Evolutionary conservation across 805 yeast species (phyloP).

Genomic region (Brettanomyces naardenensis): DNA sequence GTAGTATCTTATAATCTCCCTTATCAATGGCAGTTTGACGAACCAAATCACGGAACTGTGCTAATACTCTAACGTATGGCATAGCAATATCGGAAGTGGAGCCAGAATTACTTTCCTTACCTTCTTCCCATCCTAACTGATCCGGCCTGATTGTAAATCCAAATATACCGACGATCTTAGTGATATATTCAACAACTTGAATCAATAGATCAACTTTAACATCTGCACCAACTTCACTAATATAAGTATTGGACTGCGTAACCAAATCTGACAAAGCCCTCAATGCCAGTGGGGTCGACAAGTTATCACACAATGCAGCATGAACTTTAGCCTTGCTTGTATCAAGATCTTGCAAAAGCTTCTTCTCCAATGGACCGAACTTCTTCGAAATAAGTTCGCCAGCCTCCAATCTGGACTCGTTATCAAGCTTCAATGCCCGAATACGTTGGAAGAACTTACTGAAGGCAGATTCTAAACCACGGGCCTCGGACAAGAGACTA

Average conservation of each 20-base stretch:
- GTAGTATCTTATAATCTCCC: conserved; percentile 42
- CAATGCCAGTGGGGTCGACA: conserved; percentile 71
- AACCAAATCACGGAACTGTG: conserved; percentile 76
- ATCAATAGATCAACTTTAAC: conserved; percentile 58
- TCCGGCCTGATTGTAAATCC: conserved; percentile 73
- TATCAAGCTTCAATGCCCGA: conserved; percentile 72
- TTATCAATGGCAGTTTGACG: conserved; percentile 64
- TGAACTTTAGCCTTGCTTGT: conserved; percentile 58
- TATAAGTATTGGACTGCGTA: conserved; percentile 63
- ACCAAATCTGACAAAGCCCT: conserved; percentile 61
- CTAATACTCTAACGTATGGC: conserved; percentile 74
- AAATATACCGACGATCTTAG: conserved; percentile 58
- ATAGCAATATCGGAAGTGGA: conserved; percentile 57
- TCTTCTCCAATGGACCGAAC: conserved; percentile 44
- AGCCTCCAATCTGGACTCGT: conserved; percentile 38
- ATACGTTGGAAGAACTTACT: conserved; percentile 80
- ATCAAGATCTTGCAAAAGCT: conserved; percentile 31
- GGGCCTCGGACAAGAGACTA: conserved; percentile 66
- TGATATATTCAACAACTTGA: conserved; percentile 60
- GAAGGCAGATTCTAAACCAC: conserved; percentile 62
- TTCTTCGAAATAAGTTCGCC: conserved; percentile 58
- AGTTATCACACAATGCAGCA: conserved; percentile 79
- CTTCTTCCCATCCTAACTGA: conserved; percentile 72
- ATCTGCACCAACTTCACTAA: conserved; percentile 43
- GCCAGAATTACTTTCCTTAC: conserved; percentile 5